Percentiles rank a stretch among this genome's conserved stretches.
These are phyloP conservation scores for Crithidia acanthocephali DNA, from an alignment of 208 protist genomes.

Conservation along the genomic window DNA sequence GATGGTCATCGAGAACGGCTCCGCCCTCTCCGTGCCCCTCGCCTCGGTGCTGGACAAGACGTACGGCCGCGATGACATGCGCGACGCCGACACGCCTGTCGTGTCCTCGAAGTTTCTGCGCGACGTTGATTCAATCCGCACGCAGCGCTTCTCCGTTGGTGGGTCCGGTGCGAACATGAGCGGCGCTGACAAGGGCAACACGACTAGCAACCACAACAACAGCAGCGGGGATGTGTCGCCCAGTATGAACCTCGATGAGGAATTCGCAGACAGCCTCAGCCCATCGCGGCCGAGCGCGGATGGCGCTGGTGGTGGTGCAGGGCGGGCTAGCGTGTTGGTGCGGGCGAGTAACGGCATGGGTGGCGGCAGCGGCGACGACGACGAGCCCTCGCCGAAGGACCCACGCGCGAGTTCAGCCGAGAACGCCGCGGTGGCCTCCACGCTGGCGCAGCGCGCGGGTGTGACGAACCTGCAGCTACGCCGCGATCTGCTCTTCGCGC, in stretches of 20 bases:
- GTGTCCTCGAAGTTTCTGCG: conserved; percentile 63
- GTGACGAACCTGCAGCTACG: conserved; percentile 51
- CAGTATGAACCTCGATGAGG: conserved; percentile 49
- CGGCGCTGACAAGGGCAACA: conserved; percentile 7
- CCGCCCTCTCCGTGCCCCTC: conserved; percentile 73
- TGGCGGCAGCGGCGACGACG: conserved; percentile 16
- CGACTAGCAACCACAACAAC: conserved; percentile 9
- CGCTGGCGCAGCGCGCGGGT: conserved; percentile 53
- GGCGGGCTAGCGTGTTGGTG: conserved; percentile 26
- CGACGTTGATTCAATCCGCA: conserved; percentile 50
- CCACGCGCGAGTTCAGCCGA: conserved; percentile 33
- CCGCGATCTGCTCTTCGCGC: conserved; percentile 48
- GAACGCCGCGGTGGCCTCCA: conserved; percentile 26
- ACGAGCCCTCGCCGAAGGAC: conserved; percentile 48
- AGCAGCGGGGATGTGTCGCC: conserved; percentile 28
- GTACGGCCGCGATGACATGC: conserved; percentile 69
- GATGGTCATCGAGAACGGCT: conserved; percentile 90
- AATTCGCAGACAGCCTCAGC: conserved; percentile 28
- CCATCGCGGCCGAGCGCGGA: conserved; percentile 7
- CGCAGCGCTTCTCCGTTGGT: conserved; percentile 58
- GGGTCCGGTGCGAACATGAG: conserved; percentile 20
- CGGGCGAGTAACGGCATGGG: conserved; percentile 11
- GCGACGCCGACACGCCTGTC: conserved; percentile 88
- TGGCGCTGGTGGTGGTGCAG: background rate
- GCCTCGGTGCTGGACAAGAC: conserved; percentile 80